Conservation (phyloP, 1,139 yeast species). For the Hansenula sp. region DNA sequence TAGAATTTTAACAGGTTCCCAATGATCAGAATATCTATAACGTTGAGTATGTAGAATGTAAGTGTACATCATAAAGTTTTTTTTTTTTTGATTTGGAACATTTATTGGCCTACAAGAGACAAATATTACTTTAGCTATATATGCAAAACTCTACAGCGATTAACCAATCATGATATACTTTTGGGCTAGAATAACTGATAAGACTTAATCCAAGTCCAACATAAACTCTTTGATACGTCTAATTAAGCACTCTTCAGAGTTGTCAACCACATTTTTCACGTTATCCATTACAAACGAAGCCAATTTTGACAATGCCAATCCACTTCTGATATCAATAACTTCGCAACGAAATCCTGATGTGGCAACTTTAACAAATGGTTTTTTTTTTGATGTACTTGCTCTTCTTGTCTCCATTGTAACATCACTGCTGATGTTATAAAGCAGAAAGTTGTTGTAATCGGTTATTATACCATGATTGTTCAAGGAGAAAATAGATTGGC, state of each 20-base stretch:
- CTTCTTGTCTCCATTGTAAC: background rate
- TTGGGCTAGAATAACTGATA: background rate
- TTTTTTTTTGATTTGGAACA: no score
- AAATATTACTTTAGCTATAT: no score
- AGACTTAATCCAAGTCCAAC: background rate
- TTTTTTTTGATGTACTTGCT: background rate
- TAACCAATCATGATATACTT: slow-evolving; percentile 21
- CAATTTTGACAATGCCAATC: background rate
- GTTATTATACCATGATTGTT: background rate
- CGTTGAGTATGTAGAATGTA: no score
- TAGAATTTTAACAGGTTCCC: no score
- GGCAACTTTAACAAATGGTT: background rate
- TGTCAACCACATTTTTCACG: background rate
- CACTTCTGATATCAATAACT: background rate
- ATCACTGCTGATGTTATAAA: background rate
- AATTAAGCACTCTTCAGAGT: background rate
- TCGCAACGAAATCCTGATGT: background rate
- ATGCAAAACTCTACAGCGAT: no score
- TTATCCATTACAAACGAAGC: background rate
- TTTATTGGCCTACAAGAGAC: no score
- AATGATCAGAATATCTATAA: no score
- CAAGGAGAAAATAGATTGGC: background rate
- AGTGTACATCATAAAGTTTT: no score
- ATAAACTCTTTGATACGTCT: background rate
- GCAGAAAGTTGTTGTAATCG: background rate